Evolutionary conservation across 257 asterid genomes (phyloP), one percentile per base, ranked within the genome.

Genomic region (Nicotiana tabacum): DNA sequence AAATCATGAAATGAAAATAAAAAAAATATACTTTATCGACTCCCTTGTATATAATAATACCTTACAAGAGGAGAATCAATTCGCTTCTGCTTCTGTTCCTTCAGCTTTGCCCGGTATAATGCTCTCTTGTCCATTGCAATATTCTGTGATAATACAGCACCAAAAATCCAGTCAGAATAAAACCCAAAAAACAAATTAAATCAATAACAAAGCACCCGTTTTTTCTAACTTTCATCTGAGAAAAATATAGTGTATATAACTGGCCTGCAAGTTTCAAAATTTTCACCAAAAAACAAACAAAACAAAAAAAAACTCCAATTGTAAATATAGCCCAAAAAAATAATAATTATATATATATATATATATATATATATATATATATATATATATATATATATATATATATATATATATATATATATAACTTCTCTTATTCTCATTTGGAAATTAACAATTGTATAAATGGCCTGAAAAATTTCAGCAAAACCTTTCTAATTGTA

Each of bases 61-160:
- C 98, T 96, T 4, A 91, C 93, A 62, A 96, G 92, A 70, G 98
- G 98, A 79, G 96, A 92, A 87, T 91, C 98, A 83, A 96, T 91
- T 35, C 91, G 93, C 83, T 91, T 91, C 82, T 91, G 92, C 86
- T 86, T 89, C 89, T 92, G 92, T 83, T 86, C 87, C 15, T 95
- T 92, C 90, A 96, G 78, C 82, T 88, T 96, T 5, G 97, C 93
- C 66, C 98, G 91, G 81, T 88, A 91, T 65, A 89, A 53, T 16
- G 97, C 91, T 86, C 91, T 96, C 86, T 92, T 92, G 87, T 88
- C 93, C 12, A 97, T 97, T 85, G 89, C 94, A 86, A 53, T 18
- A 27, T 7, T 48, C 48, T 51, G 29, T 29, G 65, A 7, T 29
- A 17, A 43, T 80, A 64, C 64, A 39, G 33, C 77, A 80, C 39